Evolutionary conservation across 2,329 filamentous ascomycete species (phyloP).

Genomic region (Aspergillus transmontanensis): DNA sequence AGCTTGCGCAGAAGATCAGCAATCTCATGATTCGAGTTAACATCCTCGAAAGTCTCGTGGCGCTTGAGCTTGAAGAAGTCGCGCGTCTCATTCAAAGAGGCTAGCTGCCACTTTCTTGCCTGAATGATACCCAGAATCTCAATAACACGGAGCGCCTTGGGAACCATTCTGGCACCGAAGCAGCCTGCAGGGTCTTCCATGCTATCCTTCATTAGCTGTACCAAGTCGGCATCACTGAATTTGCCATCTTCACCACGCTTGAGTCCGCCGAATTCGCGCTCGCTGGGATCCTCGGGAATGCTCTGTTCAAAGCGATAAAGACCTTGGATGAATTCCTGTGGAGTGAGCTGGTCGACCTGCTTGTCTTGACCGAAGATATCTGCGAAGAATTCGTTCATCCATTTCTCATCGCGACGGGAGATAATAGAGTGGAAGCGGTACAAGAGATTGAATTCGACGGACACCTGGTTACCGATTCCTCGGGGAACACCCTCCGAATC

Average conservation of each 20-base stretch:
- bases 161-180: conserved; percentile 73
- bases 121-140: conserved; percentile 81
- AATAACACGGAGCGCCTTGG: conserved; percentile 69
- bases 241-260: conserved; percentile 61
- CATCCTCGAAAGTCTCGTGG: conserved; percentile 60
- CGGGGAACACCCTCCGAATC: conserved; percentile 35
- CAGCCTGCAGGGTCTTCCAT: conserved; percentile 59
- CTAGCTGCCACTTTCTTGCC: conserved; percentile 66
- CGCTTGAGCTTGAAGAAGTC: conserved; percentile 63
- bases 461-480: conserved; percentile 55
- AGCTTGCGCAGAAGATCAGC: conserved; percentile 59
- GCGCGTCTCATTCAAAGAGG: conserved; percentile 58
- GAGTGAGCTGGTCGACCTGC: conserved; percentile 18
- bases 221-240: conserved; percentile 71
- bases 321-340: conserved; percentile 44
- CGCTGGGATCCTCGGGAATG: conserved; percentile 62
- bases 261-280: conserved; percentile 65
- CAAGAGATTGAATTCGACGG: conserved; percentile 56
- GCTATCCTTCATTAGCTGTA: conserved; percentile 62
- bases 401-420: conserved; percentile 44
- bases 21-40: conserved; percentile 61
- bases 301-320: conserved; percentile 60
- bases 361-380: conserved; percentile 23
- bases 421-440: conserved; percentile 55
- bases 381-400: conserved; percentile 49